Base-by-base conservation (phyloP, 2,329 filamentous ascomycete genomes). In the Calonectria naviculata region DNA sequence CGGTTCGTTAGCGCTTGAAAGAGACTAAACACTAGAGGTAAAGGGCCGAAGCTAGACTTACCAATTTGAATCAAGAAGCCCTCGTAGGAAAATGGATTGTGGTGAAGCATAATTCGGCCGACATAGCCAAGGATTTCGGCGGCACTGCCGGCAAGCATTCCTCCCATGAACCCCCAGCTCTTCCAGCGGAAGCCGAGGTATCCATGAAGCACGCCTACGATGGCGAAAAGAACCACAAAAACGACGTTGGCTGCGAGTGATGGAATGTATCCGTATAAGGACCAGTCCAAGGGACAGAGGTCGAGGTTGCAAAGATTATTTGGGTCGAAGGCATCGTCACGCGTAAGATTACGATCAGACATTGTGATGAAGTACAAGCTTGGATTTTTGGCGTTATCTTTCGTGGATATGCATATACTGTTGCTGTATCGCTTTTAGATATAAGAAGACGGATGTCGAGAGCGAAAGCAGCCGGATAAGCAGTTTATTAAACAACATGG, bases 1-100 rank as follows among this genome's bases (percentile, higher is more conserved):
- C 24, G n/a, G 13, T 10, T 71, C 41, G 73, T 63, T 44, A 66
- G 24, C 21, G 4, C 8, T 2, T 10, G 13, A n/a, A 7, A n/a
- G 28, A 17, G n/a, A n/a, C n/a, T n/a, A n/a, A n/a, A n/a, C n/a
- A n/a, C n/a, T n/a, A n/a, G n/a, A n/a, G n/a, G n/a, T n/a, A n/a
- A n/a, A n/a, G n/a, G n/a, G n/a, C n/a, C n/a, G n/a, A 28, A 34
- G n/a, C 1, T 13, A 41, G 12, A 81, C 85, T 56, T 76, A 89
- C 88, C 84, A 73, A 93, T 92, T 78, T 93, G 90, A 19, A 93
- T 86, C 78, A 93, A 86, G 78, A 93, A 93, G 5, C 87, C 89
- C 10, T 78, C 77, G 77, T 91, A 88, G 54, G 78, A 84, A 76
- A 91, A 93, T 0, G 90, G 89, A 75, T 93, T 89, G 46, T 86